Conservation (phyloP, 805 yeast genomes). For the Wickerhamomyces rabaulensis region DNA sequence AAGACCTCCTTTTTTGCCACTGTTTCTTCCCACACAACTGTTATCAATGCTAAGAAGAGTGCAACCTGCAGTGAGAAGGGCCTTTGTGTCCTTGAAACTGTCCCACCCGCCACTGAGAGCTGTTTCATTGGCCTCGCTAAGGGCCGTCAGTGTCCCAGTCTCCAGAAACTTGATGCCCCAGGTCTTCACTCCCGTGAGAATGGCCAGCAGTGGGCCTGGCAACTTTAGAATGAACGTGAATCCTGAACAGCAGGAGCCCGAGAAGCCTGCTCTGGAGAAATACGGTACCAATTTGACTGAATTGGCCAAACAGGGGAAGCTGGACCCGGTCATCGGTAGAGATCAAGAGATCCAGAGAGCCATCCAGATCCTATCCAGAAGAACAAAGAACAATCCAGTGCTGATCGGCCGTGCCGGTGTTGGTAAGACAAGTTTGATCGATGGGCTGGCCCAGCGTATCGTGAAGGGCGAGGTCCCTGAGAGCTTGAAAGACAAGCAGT, state of each 20-base stretch:
- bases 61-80: not conserved
- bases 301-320: constrained; percentile 80
- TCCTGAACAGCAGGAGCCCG: constrained; percentile 41
- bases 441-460: constrained; percentile 92
- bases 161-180: constrained; percentile 1
- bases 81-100: not conserved
- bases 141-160: not conserved
- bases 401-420: constrained; percentile 96
- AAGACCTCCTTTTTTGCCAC: not conserved
- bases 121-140: not conserved
- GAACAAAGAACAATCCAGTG: constrained; percentile 95
- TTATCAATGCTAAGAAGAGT: constrained; percentile 1
- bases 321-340: constrained; percentile 96
- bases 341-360: constrained; percentile 94
- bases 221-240: constrained; percentile 30
- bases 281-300: constrained; percentile 84
- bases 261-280: constrained; percentile 74
- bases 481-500: constrained; percentile 78
- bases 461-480: constrained; percentile 93
- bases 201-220: constrained; percentile 15
- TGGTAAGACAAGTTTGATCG: constrained; percentile 95
- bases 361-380: constrained; percentile 82
- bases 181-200: constrained; percentile 3
- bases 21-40: not conserved
- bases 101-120: constrained; percentile 1